Base-by-base conservation (phyloP, 2,329 filamentous ascomycete species). In the Trichoderma hamatum region DNA sequence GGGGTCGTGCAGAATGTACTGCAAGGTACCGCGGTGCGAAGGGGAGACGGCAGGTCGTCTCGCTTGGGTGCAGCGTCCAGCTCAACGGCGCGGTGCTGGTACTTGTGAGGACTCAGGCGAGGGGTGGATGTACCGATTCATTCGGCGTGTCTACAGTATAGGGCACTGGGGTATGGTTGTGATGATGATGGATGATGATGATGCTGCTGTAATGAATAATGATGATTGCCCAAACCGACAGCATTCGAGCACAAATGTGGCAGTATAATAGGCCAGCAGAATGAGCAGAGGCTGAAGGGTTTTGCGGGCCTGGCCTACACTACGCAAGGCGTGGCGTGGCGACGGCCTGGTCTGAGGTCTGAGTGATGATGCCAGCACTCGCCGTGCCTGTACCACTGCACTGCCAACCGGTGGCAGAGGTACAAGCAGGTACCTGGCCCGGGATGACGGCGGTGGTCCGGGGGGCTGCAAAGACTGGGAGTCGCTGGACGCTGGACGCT, bases 391-490 rank as follows among this genome's bases (percentile, higher is more conserved):
- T n/a, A n/a, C n/a, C n/a, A n/a, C n/a, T n/a, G n/a, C n/a, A n/a
- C n/a, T n/a, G n/a, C n/a, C n/a, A n/a, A n/a, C n/a, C n/a, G n/a
- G n/a, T n/a, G n/a, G 43, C 56, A 54, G 32, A 26, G 58, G 64
- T 63, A 68, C 58, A 49, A 49, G 34, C 26, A 21, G 52, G 67
- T 69, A 69, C 67, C 56, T 62, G 28, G 34, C 32, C 62, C 26
- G 24, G 43, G 68, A 68, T 70, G 68, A 68, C 68, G 56, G 68
- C 30, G 68, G 34, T 28, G 30, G 62, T 54, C 62, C 62, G 69
- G 69, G 62, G n/a, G n/a, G n/a, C n/a, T n/a, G n/a, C n/a, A n/a
- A n/a, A n/a, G n/a, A n/a, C n/a, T n/a, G n/a, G n/a, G n/a, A n/a
- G n/a, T n/a, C n/a, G n/a, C n/a, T n/a, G n/a, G n/a, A n/a, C n/a